Evolutionary conservation across 1,139 yeast species (phyloP), one percentile per base, ranked within the genome.

Genomic region (Sugiyamaella grinbergsii): DNA sequence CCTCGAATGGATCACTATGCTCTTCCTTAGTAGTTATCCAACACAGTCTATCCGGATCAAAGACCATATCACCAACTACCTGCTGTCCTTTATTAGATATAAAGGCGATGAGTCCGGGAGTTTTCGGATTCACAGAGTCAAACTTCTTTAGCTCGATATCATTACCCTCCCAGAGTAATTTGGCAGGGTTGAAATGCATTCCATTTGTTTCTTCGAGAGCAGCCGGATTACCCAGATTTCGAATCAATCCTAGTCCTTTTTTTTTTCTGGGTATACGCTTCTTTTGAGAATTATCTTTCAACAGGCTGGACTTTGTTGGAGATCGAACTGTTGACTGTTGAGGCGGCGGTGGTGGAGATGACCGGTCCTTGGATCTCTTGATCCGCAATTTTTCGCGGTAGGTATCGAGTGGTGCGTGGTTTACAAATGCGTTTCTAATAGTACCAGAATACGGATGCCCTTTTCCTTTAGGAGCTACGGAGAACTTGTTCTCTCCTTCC

Each of bases 101-200:
- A 49, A 66, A 67, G 5, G 75, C 69, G 54, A 71, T 70, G 16
- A 72, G 57, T 2, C 73, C 74, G 3, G 70, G 70, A 1, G 65
- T 55, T 45, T 63, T 53, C 51, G 69, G 54, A 13, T 58, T 61
- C 13, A 58, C 51, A 3, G 63, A 54, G 42, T 79, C 81, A 60
- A 81, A 81, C 53, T 74, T 71, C 49, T 75, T 65, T 47, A 80
- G 67, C 38, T 81, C 87, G 18, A 72, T 71, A 42, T 83, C 85
- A 59, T 83, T 83, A 2, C 90, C 90, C 62, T 83, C 89, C 90
- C 90, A 83, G 37, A 69, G 67, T 52, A 73, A 74, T 31, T 75
- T 72, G 13, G 63, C 63, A 3, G 82, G 75, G 58, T 83, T 81
- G 58, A 74, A 82, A 46, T 70, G 74, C 90, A 83, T 83, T 3